These are phyloP conservation scores for Heterobasidion occidentale DNA, from an alignment of 1,284 basidiomycete species.

Conservation along the genomic window DNA sequence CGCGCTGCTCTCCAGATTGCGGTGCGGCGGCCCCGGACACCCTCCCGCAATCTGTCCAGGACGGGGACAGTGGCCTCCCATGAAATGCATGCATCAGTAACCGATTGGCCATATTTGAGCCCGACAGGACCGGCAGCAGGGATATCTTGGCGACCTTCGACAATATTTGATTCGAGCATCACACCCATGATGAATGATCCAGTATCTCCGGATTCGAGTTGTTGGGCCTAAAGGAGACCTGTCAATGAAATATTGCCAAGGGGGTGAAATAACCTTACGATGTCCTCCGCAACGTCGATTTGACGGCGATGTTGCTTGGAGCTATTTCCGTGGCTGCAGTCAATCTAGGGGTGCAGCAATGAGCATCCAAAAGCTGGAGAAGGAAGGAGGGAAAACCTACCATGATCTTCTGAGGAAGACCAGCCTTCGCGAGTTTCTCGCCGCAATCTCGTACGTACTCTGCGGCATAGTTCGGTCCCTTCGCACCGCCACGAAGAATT, in stretches of 20 bases:
- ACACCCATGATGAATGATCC: conserved; percentile 84
- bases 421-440: conserved; percentile 74
- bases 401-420: conserved; percentile 79
- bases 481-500: conserved; percentile 82
- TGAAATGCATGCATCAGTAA: conserved; percentile 87
- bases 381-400: conserved; percentile 29
- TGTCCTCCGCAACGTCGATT: conserved; percentile 76
- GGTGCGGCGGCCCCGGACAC: conserved; percentile 68
- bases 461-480: conserved; percentile 80
- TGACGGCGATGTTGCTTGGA: conserved; percentile 83
- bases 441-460: conserved; percentile 76
- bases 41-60: conserved; percentile 75
- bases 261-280: conserved; percentile 42
- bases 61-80: conserved; percentile 82
- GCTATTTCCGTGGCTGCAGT: conserved; percentile 95
- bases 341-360: conserved; percentile 45
- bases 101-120: conserved; percentile 83
- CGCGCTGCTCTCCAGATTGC: conserved; percentile 23
- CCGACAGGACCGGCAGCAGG: conserved; percentile 69
- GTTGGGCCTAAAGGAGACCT: conserved; percentile 42
- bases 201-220: conserved; percentile 68
- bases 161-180: conserved; percentile 95
- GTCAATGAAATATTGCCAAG: neutral
- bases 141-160: conserved; percentile 86
- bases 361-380: neutral